phyloP scores from a whole-genome alignment of 257 asterid species.

The Solanum appendiculatum region DNA sequence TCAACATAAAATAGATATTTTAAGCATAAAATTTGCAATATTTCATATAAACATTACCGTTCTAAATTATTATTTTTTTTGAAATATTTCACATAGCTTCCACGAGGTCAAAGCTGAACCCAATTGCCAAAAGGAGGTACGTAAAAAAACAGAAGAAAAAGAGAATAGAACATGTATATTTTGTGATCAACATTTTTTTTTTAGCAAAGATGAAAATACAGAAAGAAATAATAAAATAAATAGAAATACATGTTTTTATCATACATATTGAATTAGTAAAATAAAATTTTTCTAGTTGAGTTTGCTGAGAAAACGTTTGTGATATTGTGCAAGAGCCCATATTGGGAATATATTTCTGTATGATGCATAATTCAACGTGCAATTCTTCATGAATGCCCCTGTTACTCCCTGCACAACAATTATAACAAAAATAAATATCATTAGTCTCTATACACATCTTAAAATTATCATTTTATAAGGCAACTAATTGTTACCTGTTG shows the following conservation, averaged over 20 bases:
- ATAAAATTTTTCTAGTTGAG: neutral
- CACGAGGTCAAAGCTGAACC: neutral
- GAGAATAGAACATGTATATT: neutral
- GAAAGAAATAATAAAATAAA: neutral
- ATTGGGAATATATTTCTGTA: slow-evolving; percentile 36
- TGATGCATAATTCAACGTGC: slow-evolving; percentile 27
- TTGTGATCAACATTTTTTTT: neutral
- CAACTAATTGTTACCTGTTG: slow-evolving; percentile 28
- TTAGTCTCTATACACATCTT: too few species aligned
- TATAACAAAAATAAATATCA: too few species aligned
- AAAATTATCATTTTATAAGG: neutral
- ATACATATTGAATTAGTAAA: neutral
- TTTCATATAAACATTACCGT: neutral
- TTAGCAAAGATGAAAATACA: neutral
- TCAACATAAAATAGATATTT: neutral
- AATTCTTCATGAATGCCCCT: slow-evolving; percentile 30
- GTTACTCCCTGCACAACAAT: slow-evolving; percentile 24
- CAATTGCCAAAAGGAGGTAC: neutral
- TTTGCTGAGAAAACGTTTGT: slow-evolving; percentile 3
- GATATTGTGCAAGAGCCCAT: slow-evolving; percentile 42
- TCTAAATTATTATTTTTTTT: too few species aligned
- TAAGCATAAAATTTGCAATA: neutral
- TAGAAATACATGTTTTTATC: neutral
- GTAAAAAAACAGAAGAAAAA: too few species aligned
- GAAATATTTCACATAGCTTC: neutral